phyloP scores from a whole-genome alignment of 495 filamentous ascomycete species.

The Staphylotrichum tortipilum region DNA sequence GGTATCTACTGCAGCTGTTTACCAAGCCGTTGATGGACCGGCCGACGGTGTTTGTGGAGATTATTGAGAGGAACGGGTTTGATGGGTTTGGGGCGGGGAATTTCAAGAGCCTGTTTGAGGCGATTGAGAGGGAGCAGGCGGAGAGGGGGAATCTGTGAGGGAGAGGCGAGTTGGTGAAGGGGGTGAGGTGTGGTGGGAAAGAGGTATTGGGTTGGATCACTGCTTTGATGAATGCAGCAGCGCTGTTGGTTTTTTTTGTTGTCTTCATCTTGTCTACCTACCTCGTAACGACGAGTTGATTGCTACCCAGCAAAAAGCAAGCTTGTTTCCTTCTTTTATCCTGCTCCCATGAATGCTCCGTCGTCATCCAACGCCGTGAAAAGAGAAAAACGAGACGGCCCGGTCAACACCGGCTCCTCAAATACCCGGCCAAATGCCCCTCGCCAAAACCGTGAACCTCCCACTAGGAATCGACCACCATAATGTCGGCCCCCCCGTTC shows the following conservation, averaged over 20 bases:
- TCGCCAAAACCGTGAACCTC: not conserved
- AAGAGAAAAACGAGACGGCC: no score
- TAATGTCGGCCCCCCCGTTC: constrained; percentile 18
- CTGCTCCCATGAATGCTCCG: not conserved
- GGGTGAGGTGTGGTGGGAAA: no score
- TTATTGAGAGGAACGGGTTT: constrained; percentile 83
- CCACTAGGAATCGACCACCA: constrained; percentile 31
- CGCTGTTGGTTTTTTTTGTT: not conserved
- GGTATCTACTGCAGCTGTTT: constrained; percentile 79
- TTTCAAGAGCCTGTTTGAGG: constrained; percentile 87
- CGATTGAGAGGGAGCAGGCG: constrained; percentile 83
- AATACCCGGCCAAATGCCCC: no score
- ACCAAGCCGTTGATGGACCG: constrained; percentile 89
- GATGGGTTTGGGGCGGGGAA: constrained; percentile 89
- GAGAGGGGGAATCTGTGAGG: constrained; percentile 74
- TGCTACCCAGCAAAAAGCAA: no score
- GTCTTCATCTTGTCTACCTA: no score
- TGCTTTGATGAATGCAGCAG: not conserved
- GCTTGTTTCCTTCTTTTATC: no score
- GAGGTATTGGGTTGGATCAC: no score
- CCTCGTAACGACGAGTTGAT: no score
- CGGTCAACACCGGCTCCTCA: no score
- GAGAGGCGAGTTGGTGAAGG: no score
- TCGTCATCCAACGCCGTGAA: not conserved
- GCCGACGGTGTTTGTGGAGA: constrained; percentile 89